These are phyloP conservation scores for Pseudogymnoascus destructans DNA, from an alignment of 2,329 filamentous ascomycete species.

Conservation along the genomic window DNA sequence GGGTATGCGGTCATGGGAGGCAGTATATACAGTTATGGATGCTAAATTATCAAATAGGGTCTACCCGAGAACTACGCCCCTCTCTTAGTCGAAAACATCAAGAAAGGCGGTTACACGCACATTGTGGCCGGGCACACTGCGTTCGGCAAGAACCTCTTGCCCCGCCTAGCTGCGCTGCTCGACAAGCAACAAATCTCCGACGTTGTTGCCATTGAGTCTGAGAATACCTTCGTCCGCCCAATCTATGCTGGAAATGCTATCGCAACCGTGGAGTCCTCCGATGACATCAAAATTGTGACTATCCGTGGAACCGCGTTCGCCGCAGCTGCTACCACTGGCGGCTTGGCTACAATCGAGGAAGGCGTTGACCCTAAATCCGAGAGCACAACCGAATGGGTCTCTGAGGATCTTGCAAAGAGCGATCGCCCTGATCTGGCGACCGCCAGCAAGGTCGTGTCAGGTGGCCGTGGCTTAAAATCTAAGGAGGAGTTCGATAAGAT, in stretches of 20 bases:
- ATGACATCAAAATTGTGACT: slow-evolving; percentile 77
- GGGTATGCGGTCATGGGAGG: slow-evolving; percentile 39
- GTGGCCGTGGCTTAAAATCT: slow-evolving; percentile 88
- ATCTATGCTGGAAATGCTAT: slow-evolving; percentile 98
- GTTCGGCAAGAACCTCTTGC: slow-evolving; percentile 91
- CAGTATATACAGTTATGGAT: not conserved
- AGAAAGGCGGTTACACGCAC: slow-evolving; percentile 88
- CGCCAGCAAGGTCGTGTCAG: slow-evolving; percentile 81
- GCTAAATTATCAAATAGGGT: slow-evolving; percentile 39
- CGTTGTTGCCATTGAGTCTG: slow-evolving; percentile 71
- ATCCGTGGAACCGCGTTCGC: slow-evolving; percentile 89
- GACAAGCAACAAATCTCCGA: slow-evolving; percentile 92
- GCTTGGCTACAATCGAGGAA: slow-evolving; percentile 64
- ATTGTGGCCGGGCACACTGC: slow-evolving; percentile 83
- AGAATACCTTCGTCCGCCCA: slow-evolving; percentile 89
- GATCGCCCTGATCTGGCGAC: slow-evolving; percentile 88
- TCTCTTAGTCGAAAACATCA: slow-evolving; percentile 88
- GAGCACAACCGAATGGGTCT: slow-evolving; percentile 72
- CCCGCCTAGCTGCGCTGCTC: slow-evolving; percentile 78
- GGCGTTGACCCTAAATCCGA: slow-evolving; percentile 73
- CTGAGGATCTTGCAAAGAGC: slow-evolving; percentile 82
- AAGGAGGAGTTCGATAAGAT: slow-evolving; percentile 94
- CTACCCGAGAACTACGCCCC: slow-evolving; percentile 92
- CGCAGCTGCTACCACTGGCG: slow-evolving; percentile 55
- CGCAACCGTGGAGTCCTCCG: slow-evolving; percentile 82